Conservation (phyloP, 140 eudicot genomes). For the Flaveria floridana region DNA sequence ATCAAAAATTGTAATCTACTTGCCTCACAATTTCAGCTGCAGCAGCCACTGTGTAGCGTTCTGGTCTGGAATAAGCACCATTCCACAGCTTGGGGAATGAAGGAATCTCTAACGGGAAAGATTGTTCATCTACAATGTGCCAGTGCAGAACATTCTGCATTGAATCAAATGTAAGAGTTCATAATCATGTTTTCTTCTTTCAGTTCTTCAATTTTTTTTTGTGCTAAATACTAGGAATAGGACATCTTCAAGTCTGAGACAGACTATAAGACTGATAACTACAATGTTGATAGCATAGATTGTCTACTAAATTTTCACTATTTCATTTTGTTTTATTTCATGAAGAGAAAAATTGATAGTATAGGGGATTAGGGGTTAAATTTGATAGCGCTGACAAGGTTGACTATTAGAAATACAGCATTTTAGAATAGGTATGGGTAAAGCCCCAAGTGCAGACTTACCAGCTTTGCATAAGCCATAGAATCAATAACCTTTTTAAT, state of each 20-base stretch:
- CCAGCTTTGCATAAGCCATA: slow-evolving; percentile 96
- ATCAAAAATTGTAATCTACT: slow-evolving; percentile 28
- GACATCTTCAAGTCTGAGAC: slow-evolving; percentile 6
- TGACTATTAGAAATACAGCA: neutral
- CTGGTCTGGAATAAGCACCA: slow-evolving; percentile 81
- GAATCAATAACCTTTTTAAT: slow-evolving; percentile 93
- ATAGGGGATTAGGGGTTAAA: neutral
- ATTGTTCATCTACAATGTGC: slow-evolving; percentile 92
- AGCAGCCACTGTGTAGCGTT: slow-evolving; percentile 81
- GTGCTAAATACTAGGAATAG: neutral
- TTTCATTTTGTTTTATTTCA: neutral
- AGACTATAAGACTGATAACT: neutral
- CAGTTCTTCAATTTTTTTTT: neutral
- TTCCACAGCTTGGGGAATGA: slow-evolving; percentile 89
- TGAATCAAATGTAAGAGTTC: neutral
- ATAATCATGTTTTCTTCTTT: slow-evolving; percentile 15
- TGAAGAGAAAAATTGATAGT: neutral
- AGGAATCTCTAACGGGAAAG: slow-evolving; percentile 95
- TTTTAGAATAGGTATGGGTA: neutral
- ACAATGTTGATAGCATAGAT: neutral
- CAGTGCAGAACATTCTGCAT: slow-evolving; percentile 94
- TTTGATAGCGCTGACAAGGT: neutral
- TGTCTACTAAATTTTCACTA: neutral
- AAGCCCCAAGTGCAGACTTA: slow-evolving; percentile 29
- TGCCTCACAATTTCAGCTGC: slow-evolving; percentile 89